Percentiles rank a stretch among this genome's conserved stretches.
Evolutionary conservation across 2,329 filamentous ascomycete genomes (phyloP).

Genomic region (Sporothrix euskadiensis): DNA sequence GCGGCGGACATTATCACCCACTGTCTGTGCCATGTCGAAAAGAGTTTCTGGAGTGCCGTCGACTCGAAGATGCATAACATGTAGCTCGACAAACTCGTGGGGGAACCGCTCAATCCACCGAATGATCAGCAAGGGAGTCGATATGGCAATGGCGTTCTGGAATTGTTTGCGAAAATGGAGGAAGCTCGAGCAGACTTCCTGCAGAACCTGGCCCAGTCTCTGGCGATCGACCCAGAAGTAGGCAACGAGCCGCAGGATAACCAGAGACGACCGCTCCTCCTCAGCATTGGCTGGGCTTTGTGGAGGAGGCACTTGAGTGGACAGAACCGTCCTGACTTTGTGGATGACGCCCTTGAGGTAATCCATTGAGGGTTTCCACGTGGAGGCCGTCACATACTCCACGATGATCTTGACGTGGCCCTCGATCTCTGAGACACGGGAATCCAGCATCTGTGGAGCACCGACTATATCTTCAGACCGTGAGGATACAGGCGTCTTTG

Average conservation of each 20-base stretch:
- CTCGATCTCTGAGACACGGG: conserved; percentile 53
- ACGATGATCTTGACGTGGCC: conserved; percentile 56
- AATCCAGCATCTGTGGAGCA: conserved; percentile 38
- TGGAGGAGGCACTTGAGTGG: conserved; percentile 44
- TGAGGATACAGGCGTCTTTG: conserved; percentile 33
- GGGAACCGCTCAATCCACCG: conserved; percentile 67
- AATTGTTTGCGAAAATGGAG: conserved; percentile 64
- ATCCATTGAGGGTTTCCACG: conserved; percentile 61
- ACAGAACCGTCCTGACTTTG: conserved; percentile 49
- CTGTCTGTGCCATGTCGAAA: conserved; percentile 67
- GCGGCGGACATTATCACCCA: conserved; percentile 58
- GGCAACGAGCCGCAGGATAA: conserved; percentile 59
- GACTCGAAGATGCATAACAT: conserved; percentile 61
- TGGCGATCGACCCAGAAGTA: conserved; percentile 65
- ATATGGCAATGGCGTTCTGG: conserved; percentile 63
- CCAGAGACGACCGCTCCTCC: conserved; percentile 55
- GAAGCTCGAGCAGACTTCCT: conserved; percentile 67
- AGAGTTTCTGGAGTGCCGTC: conserved; percentile 66
- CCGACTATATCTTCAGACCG: conserved; percentile 44
- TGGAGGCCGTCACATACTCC: conserved; percentile 65
- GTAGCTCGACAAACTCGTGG: conserved; percentile 63
- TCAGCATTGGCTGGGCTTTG: conserved; percentile 46
- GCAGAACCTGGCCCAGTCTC: conserved; percentile 62
- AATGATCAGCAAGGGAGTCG: conserved; percentile 63
- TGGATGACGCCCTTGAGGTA: conserved; percentile 57